Conservation (phyloP, 768 basidiomycete genomes). For the Pisolithus tinctorius region DNA sequence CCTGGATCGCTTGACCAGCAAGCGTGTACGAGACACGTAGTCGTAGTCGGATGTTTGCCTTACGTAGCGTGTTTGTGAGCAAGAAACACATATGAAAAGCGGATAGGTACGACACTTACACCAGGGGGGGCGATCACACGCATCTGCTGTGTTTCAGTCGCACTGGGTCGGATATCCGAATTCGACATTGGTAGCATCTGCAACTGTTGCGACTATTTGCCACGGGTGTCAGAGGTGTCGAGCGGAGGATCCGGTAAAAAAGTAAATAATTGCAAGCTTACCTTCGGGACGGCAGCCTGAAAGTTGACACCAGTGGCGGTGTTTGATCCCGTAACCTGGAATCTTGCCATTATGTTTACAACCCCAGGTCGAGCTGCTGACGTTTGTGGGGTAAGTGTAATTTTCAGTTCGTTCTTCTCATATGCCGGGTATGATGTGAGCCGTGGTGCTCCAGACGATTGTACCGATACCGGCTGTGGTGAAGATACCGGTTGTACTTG, state of each 20-base stretch:
- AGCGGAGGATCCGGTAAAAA: neutral
- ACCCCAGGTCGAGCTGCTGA: conserved; percentile 77
- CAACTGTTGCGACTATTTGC: conserved; percentile 78
- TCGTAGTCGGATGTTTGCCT: conserved; percentile 82
- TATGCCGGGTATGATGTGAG: conserved; percentile 79
- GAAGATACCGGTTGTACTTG: conserved; percentile 28
- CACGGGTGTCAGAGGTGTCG: neutral
- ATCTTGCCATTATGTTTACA: conserved; percentile 84
- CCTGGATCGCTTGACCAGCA: conserved; percentile 66
- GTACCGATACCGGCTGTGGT: conserved; percentile 25
- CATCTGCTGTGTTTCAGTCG: conserved; percentile 92
- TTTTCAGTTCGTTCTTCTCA: conserved; percentile 83
- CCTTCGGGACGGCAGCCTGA: conserved; percentile 97
- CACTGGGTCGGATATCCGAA: conserved; percentile 66
- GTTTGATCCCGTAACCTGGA: conserved; percentile 58
- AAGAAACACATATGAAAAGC: neutral
- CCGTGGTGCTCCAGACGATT: conserved; percentile 38
- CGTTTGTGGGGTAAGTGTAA: conserved; percentile 85
- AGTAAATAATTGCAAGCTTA: conserved; percentile 21
- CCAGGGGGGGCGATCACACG: conserved; percentile 83
- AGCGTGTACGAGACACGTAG: conserved; percentile 76
- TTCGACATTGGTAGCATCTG: conserved; percentile 99
- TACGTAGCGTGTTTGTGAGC: conserved; percentile 23
- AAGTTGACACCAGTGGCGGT: conserved; percentile 69
- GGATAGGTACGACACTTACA: conserved; percentile 38